phyloP scores from a whole-genome alignment of 2,329 filamentous ascomycete genomes.

The Stemphylium lycopersici region DNA sequence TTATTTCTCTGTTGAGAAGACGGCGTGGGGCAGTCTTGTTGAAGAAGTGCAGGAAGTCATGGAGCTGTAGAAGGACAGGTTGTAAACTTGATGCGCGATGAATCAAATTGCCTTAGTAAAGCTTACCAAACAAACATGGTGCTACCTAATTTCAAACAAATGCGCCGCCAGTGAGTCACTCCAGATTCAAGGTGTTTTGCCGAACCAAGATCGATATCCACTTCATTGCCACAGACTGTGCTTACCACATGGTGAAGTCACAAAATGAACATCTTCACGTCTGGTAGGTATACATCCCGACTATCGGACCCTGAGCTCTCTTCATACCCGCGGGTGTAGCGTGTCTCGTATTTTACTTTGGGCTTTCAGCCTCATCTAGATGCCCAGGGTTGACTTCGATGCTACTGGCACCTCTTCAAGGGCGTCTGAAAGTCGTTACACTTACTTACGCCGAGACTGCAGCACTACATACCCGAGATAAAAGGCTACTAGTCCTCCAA shows the following conservation, averaged over 20 bases:
- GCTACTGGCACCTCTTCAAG: background rate
- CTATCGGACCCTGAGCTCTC: background rate
- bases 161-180: background rate
- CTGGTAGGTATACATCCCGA: background rate
- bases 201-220: background rate
- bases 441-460: background rate
- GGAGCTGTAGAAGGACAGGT: constrained; percentile 28
- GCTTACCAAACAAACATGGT: background rate
- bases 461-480: background rate
- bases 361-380: no score
- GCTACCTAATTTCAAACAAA: background rate
- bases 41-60: constrained; percentile 30
- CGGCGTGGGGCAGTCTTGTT: constrained; percentile 9
- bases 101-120: background rate
- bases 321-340: no score
- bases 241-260: background rate
- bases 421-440: background rate
- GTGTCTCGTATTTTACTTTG: no score
- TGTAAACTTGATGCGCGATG: no score
- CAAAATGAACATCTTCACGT: background rate
- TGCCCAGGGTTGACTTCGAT: background rate
- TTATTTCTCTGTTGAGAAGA: constrained; percentile 63
- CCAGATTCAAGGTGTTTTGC: background rate
- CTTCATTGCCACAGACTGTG: background rate
- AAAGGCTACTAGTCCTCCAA: background rate